phyloP scores from a whole-genome alignment of 108 stramenopile genomes.

The Conticribra weissflogii region DNA sequence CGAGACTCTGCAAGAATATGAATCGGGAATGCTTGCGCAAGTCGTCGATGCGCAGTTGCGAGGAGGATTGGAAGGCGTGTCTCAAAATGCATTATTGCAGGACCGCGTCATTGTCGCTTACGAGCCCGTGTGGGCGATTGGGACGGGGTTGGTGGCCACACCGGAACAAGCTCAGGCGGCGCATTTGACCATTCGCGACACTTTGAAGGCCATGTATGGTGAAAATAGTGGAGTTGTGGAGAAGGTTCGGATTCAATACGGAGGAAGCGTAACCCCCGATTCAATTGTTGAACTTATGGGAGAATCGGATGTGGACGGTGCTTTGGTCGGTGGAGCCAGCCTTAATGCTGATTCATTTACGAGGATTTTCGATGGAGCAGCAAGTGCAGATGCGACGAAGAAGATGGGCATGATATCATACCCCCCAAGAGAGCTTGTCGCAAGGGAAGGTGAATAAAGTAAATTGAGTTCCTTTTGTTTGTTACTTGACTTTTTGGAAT shows the following conservation, averaged over 20 bases:
- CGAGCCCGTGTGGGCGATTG: slow-evolving; percentile 96
- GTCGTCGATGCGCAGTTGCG: slow-evolving; percentile 55
- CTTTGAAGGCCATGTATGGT: slow-evolving; percentile 44
- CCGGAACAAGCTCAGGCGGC: slow-evolving; percentile 71
- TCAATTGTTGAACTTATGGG: slow-evolving; percentile 54
- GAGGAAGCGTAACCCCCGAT: slow-evolving; percentile 70
- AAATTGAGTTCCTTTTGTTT: too few relatives aligned
- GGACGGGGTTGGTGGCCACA: slow-evolving; percentile 90
- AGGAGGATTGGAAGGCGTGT: slow-evolving; percentile 59
- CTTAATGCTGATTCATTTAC: slow-evolving; percentile 72
- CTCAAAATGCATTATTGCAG: slow-evolving; percentile 22
- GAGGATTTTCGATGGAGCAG: slow-evolving; percentile 66
- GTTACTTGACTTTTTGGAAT: too few relatives aligned
- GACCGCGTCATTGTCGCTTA: slow-evolving; percentile 77
- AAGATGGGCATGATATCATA: slow-evolving; percentile 14
- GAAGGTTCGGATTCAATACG: slow-evolving; percentile 60
- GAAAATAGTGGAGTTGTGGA: slow-evolving; percentile 22
- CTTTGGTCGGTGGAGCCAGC: slow-evolving; percentile 73
- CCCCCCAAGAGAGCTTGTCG: slow-evolving; percentile 13
- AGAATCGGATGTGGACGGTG: slow-evolving; percentile 73
- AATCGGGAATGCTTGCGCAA: slow-evolving; percentile 33
- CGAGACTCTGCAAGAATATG: slow-evolving; percentile 48
- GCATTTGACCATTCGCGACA: slow-evolving; percentile 51
- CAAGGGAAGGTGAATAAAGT: slow-evolving; percentile 1
- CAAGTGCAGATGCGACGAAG: slow-evolving; percentile 6